phyloP scores from a whole-genome alignment of 768 basidiomycete species.

The Neoboletus magnificus region DNA sequence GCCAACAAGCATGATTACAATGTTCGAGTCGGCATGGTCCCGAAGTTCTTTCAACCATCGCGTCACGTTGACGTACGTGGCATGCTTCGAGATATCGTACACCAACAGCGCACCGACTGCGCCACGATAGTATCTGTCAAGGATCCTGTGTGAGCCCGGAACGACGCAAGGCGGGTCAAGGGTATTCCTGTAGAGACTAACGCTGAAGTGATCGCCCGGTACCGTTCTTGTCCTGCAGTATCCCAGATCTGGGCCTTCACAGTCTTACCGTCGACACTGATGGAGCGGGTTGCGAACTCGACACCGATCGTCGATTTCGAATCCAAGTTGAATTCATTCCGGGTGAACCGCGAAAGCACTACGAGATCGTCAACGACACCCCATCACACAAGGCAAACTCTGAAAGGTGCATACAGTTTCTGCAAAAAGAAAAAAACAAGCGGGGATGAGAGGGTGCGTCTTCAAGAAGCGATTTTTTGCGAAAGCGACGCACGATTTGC shows the following conservation, averaged over 20 bases:
- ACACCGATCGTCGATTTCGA: conserved; percentile 99
- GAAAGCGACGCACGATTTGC: conserved; percentile 85
- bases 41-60: conserved; percentile 97
- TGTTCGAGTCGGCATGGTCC: conserved; percentile 91
- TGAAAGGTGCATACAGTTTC: conserved; percentile 32
- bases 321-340: conserved; percentile 98
- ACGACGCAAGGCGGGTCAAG: background rate
- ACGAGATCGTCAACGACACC: background rate
- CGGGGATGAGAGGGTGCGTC: background rate
- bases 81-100: conserved; percentile 92
- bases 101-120: conserved; percentile 91
- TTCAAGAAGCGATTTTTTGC: background rate
- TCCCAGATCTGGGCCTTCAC: conserved; percentile 99
- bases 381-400: background rate
- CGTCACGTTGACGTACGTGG: conserved; percentile 90
- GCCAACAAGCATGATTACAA: conserved; percentile 93
- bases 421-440: conserved; percentile 13
- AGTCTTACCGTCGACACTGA: conserved; percentile 93
- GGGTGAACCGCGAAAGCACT: conserved; percentile 99
- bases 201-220: conserved; percentile 97
- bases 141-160: conserved; percentile 1
- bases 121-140: conserved; percentile 88
- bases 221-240: conserved; percentile 97
- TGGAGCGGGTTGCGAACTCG: conserved; percentile 95
- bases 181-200: conserved; percentile 33